phyloP scores from a whole-genome alignment of 2,329 filamentous ascomycete species.

The Graphilbum fragrans region DNA sequence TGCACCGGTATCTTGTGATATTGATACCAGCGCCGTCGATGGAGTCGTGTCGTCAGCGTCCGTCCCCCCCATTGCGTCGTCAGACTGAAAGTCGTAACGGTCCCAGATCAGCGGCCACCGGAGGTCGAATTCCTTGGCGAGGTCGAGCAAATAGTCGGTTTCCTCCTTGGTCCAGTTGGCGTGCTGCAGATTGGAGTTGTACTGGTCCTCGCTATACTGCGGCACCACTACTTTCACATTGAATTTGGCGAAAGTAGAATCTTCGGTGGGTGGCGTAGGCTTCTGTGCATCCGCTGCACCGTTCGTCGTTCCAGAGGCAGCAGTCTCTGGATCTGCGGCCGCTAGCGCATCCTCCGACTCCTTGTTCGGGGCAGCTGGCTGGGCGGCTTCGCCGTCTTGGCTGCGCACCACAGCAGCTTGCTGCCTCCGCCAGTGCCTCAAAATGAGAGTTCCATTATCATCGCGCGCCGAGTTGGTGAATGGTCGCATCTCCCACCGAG shows the following conservation, averaged over 20 bases:
- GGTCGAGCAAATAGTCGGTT: constrained; percentile 76
- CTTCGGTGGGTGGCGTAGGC: constrained; percentile 27
- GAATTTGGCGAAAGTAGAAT: constrained; percentile 70
- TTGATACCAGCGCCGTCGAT: constrained; percentile 38
- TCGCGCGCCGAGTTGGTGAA: constrained; percentile 70
- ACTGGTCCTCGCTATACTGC: constrained; percentile 78
- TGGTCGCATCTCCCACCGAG: constrained; percentile 52
- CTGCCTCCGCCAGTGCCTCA: constrained; percentile 74
- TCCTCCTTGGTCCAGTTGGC: constrained; percentile 83
- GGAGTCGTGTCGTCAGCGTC: neutral
- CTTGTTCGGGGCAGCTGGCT: neutral
- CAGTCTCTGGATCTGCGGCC: constrained; percentile 5
- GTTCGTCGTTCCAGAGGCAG: neutral
- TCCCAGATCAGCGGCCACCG: constrained; percentile 90
- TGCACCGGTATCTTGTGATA: constrained; percentile 21
- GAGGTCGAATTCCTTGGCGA: constrained; percentile 69
- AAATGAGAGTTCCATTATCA: constrained; percentile 51
- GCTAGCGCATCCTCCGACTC: constrained; percentile 9
- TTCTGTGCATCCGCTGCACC: neutral
- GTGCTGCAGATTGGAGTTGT: constrained; percentile 60
- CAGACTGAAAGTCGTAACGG: constrained; percentile 65
- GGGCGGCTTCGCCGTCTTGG: neutral
- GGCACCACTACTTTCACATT: constrained; percentile 72
- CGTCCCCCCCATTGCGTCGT: constrained; percentile 25
- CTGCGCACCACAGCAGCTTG: constrained; percentile 6